Evolutionary conservation across 179 eudicot genomes (phyloP), one percentile per base, ranked within the genome.

Genomic region (Amaranthus tricolor): DNA sequence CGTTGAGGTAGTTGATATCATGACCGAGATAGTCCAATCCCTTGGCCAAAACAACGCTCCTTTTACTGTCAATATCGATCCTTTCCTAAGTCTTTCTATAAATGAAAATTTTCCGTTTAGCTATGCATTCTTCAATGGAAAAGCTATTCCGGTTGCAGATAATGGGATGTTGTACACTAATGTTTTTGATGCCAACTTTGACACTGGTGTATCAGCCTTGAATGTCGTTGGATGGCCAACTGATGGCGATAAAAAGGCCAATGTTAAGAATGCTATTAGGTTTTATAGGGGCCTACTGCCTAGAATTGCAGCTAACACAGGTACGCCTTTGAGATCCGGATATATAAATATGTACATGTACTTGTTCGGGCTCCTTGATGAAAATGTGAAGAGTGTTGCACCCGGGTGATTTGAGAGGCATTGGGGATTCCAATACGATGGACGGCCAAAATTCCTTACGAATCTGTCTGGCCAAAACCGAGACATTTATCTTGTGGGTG

Each of bases 401-500:
- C 97, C 97, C 0, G 97, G 97, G 6, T 80, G 71, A 51, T 92
- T 92, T n/a, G 97, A 92, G 79, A 90, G 97, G 47, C 97, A 92
- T 58, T 92, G 97, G 97, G 97, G 96, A 24, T 92, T 92, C 66
- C 66, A 84, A 68, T 92, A 86, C 40, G 97, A 92, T 58, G 97
- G 97, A 2, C 91, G 89, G 61, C 93, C 96, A 0, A 92, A 90
- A 59, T 92, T 79, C 75, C 84, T 84, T 0, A 81, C 88, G 80
- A 93, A 92, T 76, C 58, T 92, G 4, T 15, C 87, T 0, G 97
- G 97, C 7, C 86, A 78, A 62, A 77, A 76, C 2, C 75, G 80
- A 11, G 82, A 80, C 16, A 74, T 79, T 57, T 83, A 66, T 79
- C 96, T 86, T 2, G 86, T 84, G 51, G 84, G 82, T 53, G 97